Evolutionary conservation across 2,329 filamentous ascomycete genomes (phyloP).

Genomic region (Penicillium sp.): DNA sequence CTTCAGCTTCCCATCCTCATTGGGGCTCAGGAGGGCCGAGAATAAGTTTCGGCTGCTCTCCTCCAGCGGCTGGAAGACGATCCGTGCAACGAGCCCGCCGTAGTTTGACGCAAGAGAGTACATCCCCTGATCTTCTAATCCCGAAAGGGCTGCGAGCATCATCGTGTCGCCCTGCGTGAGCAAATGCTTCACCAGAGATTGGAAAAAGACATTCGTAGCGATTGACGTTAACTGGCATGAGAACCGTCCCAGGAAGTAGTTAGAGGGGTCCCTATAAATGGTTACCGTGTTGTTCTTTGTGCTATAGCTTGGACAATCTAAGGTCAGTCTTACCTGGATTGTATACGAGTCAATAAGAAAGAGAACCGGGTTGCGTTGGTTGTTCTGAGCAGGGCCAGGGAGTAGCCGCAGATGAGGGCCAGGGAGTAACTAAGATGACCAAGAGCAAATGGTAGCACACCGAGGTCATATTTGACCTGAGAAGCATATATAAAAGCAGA

Average conservation of each 20-base stretch:
- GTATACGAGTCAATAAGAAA: slow-evolving; percentile 54
- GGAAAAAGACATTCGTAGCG: slow-evolving; percentile 77
- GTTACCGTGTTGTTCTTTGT: slow-evolving; percentile 13
- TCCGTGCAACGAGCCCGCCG: slow-evolving; percentile 79
- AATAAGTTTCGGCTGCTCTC: slow-evolving; percentile 91
- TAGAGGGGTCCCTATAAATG: slow-evolving; percentile 25
- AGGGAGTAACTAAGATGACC: slow-evolving; percentile 78
- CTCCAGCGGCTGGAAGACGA: slow-evolving; percentile 92
- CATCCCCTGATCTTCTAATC: slow-evolving; percentile 77
- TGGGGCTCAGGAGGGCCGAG: slow-evolving; percentile 66
- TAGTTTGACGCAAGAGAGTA: slow-evolving; percentile 95
- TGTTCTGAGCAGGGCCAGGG: slow-evolving; percentile 57
- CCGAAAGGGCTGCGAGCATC: slow-evolving; percentile 74
- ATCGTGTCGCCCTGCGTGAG: slow-evolving; percentile 93
- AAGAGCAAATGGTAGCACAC: slow-evolving; percentile 82
- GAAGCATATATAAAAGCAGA: slow-evolving; percentile 65
- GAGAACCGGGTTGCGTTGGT: slow-evolving; percentile 64
- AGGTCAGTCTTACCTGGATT: slow-evolving; percentile 39
- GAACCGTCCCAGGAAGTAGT: slow-evolving; percentile 62
- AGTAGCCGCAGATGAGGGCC: slow-evolving; percentile 68
- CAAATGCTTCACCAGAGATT: slow-evolving; percentile 86
- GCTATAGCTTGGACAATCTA: too few relatives aligned
- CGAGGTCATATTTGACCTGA: slow-evolving; percentile 54
- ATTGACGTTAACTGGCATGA: slow-evolving; percentile 69
- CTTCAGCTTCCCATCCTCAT: slow-evolving; percentile 17